Evolutionary conservation across 345 rosid species (phyloP), one percentile per base, ranked within the genome.

Genomic region (Corchorus capsularis): DNA sequence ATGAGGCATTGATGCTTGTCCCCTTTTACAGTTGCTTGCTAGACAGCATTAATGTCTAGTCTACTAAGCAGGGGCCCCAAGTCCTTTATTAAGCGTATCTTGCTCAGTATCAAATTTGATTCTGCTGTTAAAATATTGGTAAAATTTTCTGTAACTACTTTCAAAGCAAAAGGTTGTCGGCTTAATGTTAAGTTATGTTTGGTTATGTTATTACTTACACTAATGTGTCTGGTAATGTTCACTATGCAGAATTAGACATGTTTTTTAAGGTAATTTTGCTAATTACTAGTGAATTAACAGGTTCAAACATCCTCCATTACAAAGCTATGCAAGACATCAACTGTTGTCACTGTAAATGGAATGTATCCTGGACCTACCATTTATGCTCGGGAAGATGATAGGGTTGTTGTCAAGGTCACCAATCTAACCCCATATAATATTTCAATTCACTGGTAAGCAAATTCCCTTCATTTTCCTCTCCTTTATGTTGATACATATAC

Each of bases 301-400:
- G 76, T 73, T 17, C 43, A 62, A 61, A 73, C 69, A 46, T 37
- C 69, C 3, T 60, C 47, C 3, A 78, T 81, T 12, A 71, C 75
- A 6, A 84, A 84, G 43, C 20, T 81, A 41, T 81, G 85, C 75
- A 77, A 79, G 63, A 71, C 77, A 19, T 54, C 52, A 15, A 57
- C 78, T 61, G 75, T 82, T 50, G 83, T 84, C 73, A 76, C 73
- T 4, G 85, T 81, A n/a, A 84, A 81, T 39, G 65, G 82, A 10
- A 77, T 64, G 81, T 76, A 62, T 19, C 85, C 87, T 0, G 87
- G 87, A 34, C 87, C 87, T 3, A 78, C 71, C 2, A 72, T 81
- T 49, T 79, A 79, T 62, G 87, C 87, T 5, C 75, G 75, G 61
- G 81, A 84, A 74, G 83, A 80, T 17, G 85, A 84, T 39, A 67